Conservation (phyloP, 2,329 filamentous ascomycete species). For the Colletotrichum shisoi region DNA sequence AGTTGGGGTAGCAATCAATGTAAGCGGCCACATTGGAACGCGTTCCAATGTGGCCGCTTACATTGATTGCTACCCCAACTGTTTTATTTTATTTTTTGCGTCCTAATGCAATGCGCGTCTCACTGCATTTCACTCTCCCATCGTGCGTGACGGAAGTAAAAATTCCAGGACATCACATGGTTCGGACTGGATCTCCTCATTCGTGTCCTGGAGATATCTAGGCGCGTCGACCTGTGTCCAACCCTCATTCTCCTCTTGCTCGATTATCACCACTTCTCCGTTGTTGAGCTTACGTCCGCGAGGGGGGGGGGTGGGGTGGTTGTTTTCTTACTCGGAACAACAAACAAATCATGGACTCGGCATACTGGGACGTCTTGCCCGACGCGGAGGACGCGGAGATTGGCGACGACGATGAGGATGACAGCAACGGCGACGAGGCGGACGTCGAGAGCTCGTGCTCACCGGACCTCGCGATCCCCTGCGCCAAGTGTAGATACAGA, state of each 20-base stretch:
- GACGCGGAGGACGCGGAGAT: neutral
- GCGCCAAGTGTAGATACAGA: slow-evolving; percentile 1
- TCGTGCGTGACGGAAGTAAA: neutral
- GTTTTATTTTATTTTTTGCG: neutral
- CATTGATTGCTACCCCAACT: slow-evolving; percentile 9
- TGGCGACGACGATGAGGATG: slow-evolving; percentile 4
- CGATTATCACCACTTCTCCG: neutral
- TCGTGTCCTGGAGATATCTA: neutral
- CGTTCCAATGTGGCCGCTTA: slow-evolving; percentile 11
- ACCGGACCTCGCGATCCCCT: neutral
- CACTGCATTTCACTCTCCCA: neutral
- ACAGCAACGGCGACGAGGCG: neutral
- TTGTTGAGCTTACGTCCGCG: neutral
- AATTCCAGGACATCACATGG: slow-evolving; percentile 14
- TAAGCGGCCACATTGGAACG: too few relatives aligned
- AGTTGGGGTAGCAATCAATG: too few relatives aligned
- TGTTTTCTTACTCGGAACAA: too few relatives aligned
- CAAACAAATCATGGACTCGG: slow-evolving; percentile 13
- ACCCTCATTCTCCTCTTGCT: neutral
- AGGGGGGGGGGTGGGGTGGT: too few relatives aligned
- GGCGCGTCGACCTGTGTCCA: neutral
- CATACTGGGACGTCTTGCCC: slow-evolving; percentile 13
- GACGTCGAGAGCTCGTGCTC: neutral
- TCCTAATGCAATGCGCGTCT: slow-evolving; percentile 1
- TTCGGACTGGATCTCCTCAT: neutral